A percentile compares a stretch with the other conserved stretches of the same genome.
Conservation (phyloP, 352 stramenopile species). For the Pythium phragmiticola region DNA sequence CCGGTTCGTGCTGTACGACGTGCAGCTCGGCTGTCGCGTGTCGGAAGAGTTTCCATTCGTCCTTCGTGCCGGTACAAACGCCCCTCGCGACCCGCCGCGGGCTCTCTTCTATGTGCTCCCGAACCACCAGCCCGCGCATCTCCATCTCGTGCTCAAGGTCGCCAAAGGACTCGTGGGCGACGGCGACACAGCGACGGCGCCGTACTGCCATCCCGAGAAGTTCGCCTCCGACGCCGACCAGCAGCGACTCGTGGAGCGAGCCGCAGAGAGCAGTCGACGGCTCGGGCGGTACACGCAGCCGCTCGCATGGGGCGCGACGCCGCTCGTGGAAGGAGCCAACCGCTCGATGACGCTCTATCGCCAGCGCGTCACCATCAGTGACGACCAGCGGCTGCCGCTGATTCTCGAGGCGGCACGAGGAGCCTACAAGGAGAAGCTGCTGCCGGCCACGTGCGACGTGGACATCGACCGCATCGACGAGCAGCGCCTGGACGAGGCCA, state of each 20-base stretch:
- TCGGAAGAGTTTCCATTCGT: slow-evolving; percentile 71
- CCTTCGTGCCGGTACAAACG: slow-evolving; percentile 20
- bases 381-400: slow-evolving; percentile 57
- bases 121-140: slow-evolving; percentile 42
- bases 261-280: slow-evolving; percentile 38
- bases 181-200: slow-evolving; percentile 43
- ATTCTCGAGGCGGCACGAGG: slow-evolving; percentile 53
- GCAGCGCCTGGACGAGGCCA: slow-evolving; percentile 38
- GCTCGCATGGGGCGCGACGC: slow-evolving; percentile 59
- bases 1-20: slow-evolving; percentile 62
- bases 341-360: slow-evolving; percentile 60
- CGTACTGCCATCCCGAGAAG: slow-evolving; percentile 68
- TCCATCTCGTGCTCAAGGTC: slow-evolving; percentile 69
- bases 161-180: slow-evolving; percentile 62
- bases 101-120: slow-evolving; percentile 61
- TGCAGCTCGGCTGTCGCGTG: slow-evolving; percentile 44
- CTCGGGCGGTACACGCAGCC: slow-evolving; percentile 55
- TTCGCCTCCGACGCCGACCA: slow-evolving; percentile 45
- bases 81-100: slow-evolving; percentile 12
- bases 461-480: slow-evolving; percentile 50
- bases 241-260: slow-evolving; percentile 56
- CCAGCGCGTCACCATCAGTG: slow-evolving; percentile 52
- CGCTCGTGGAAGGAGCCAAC: slow-evolving; percentile 42
- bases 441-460: slow-evolving; percentile 58
- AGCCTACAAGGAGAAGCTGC: slow-evolving; percentile 55